phyloP scores from a whole-genome alignment of 108 stramenopile species.

The Discostella stelligeroides region DNA sequence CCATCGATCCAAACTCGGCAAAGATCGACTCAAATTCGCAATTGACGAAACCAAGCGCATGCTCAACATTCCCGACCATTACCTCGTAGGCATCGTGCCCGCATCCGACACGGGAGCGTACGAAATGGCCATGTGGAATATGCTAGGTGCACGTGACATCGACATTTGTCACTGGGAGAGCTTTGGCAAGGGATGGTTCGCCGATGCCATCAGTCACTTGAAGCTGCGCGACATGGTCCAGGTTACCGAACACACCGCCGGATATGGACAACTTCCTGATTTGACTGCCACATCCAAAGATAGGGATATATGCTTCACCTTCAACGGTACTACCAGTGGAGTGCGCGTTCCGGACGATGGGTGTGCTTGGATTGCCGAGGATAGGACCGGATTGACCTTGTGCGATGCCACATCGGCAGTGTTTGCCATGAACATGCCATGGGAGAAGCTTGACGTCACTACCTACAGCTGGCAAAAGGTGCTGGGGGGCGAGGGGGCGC shows the following conservation, averaged over 20 bases:
- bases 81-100: constrained; percentile 95
- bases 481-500: constrained; percentile 98
- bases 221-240: constrained; percentile 85
- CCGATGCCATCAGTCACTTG: constrained; percentile 91
- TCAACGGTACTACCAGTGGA: constrained; percentile 99
- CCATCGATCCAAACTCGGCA: constrained; percentile 98
- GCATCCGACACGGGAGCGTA: constrained; percentile 99
- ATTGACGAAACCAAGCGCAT: constrained; percentile 96
- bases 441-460: constrained; percentile 98
- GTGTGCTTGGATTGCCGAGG: constrained; percentile 92
- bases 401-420: constrained; percentile 99
- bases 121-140: constrained; percentile 99
- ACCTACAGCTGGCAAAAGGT: constrained; percentile 99
- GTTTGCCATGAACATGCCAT: constrained; percentile 99
- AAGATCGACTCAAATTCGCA: constrained; percentile 92
- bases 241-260: constrained; percentile 91
- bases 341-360: constrained; percentile 96
- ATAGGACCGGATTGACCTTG: constrained; percentile 92
- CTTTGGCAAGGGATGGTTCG: constrained; percentile 98
- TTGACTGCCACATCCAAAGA: constrained; percentile 85
- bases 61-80: constrained; percentile 93
- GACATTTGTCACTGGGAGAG: constrained; percentile 99
- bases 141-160: constrained; percentile 93
- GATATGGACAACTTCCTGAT: constrained; percentile 96
- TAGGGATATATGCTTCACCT: constrained; percentile 97